Evolutionary conservation across 495 filamentous ascomycete species (phyloP), one percentile per base, ranked within the genome.

Genomic region (Podospora tetraspora): DNA sequence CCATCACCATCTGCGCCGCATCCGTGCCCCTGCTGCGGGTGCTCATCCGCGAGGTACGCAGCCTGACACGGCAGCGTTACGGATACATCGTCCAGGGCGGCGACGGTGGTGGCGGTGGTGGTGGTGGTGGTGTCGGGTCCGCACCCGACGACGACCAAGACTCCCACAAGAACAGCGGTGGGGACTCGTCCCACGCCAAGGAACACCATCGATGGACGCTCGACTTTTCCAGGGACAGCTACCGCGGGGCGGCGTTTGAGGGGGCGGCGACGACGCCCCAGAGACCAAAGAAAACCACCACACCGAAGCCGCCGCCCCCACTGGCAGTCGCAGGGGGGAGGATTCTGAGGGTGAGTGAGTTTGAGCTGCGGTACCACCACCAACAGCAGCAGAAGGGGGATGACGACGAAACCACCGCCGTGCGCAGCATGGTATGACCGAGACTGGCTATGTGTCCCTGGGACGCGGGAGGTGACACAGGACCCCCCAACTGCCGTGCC

Each of bases 1-100:
- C 77, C 32, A 75, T 75, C 22, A 76, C 74, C 1, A 76, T 79
- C 62, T 73, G 76, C 67, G 77, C 77, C 0, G 76, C 77, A 11
- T 79, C 76, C 21, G 75, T 79, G 27, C 76, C 77, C 16, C 69
- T 78, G 13, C 67, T 79, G 12, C 76, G 77, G 12, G 74, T 74
- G n/a, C 68, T 79, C 13, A 24, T 70, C 61, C 68, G 71, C 59
- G 72, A 74, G 24, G 70, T 74, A 19, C 59, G 64, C 19, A 65
- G 22, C 24, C 59, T 57, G 5, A 70, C 70, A 25, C 65, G 63
- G 57, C 43, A 52, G 29, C 66, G 58, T 32, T 65, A 67, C 25
- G 64, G 68, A 29, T 43, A 59, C 30, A 34, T 58, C 11, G 57
- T 37, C 25, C 64, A 66, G 43, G 21, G 57, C 25, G 43, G 66